phyloP scores from a whole-genome alignment of 805 yeast genomes.

The Metschnikowia cubensis region DNA sequence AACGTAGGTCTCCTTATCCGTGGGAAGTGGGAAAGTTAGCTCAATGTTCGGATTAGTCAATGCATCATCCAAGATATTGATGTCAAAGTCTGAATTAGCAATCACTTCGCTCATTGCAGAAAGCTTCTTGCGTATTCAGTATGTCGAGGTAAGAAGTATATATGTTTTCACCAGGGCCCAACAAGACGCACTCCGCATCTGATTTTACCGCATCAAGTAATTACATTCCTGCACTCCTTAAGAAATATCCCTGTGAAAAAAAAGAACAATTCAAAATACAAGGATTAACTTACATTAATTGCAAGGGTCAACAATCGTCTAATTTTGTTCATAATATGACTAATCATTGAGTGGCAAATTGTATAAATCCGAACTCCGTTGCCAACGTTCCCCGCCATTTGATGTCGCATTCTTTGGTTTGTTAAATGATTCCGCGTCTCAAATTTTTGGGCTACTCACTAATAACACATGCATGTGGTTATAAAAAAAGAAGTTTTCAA shows the following conservation, averaged over 20 bases:
- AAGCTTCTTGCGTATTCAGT: neutral
- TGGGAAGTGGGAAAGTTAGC: slow-evolving; percentile 38
- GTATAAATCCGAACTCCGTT: neutral
- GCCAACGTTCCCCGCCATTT: neutral
- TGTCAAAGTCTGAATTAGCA: slow-evolving; percentile 26
- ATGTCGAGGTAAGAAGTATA: neutral
- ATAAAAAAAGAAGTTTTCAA: neutral
- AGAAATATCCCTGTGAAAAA: neutral
- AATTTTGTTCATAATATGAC: neutral
- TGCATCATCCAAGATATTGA: slow-evolving; percentile 37
- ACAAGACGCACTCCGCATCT: slow-evolving; percentile 6
- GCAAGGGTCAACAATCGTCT: neutral
- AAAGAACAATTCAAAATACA: neutral
- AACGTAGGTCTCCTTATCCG: slow-evolving; percentile 29
- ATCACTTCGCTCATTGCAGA: neutral
- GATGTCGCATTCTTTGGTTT: neutral
- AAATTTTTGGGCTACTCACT: slow-evolving; percentile 1
- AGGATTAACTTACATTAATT: neutral
- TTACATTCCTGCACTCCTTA: slow-evolving; percentile 3
- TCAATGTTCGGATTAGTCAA: slow-evolving; percentile 27
- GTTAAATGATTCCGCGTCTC: neutral
- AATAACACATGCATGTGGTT: neutral
- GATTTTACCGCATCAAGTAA: slow-evolving; percentile 2
- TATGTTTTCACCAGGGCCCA: neutral
- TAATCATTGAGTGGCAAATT: neutral